Percentiles rank a stretch among this genome's conserved stretches.
Conservation (phyloP, 805 yeast species). For the Cyberlindnera samutprakarnensis region DNA sequence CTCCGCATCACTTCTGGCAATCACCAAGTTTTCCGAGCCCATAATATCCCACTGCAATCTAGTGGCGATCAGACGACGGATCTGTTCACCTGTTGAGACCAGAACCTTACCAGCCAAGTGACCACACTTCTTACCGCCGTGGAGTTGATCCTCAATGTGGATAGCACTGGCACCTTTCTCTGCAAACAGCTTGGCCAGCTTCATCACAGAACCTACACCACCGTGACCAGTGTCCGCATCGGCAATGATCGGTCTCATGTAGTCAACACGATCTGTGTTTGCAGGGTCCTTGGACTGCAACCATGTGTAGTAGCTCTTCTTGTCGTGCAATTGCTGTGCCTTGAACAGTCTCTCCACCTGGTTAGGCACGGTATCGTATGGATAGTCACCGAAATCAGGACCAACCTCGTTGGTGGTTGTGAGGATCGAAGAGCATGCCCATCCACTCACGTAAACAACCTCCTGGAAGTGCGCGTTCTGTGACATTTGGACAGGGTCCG, state of each 20-base stretch:
- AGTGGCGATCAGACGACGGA: slow-evolving; percentile 47
- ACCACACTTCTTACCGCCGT: slow-evolving; percentile 62
- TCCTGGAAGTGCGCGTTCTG: slow-evolving; percentile 47
- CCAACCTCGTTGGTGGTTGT: slow-evolving; percentile 57
- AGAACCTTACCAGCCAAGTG: slow-evolving; percentile 55
- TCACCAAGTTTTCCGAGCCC: slow-evolving; percentile 49
- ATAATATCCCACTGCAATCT: slow-evolving; percentile 59
- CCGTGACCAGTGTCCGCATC: slow-evolving; percentile 68
- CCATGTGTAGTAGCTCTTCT: slow-evolving; percentile 38
- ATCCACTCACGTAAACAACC: slow-evolving; percentile 50
- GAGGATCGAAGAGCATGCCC: slow-evolving; percentile 51
- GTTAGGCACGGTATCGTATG: slow-evolving; percentile 63
- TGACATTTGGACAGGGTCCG: slow-evolving; percentile 57
- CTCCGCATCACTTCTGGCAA: slow-evolving; percentile 57
- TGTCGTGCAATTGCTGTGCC: slow-evolving; percentile 52
- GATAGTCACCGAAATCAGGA: slow-evolving; percentile 64
- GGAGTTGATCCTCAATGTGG: slow-evolving; percentile 56
- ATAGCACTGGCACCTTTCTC: slow-evolving; percentile 63
- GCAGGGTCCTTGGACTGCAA: slow-evolving; percentile 12
- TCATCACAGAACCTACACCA: slow-evolving; percentile 55
- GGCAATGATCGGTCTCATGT: slow-evolving; percentile 54
- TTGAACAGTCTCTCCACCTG: slow-evolving; percentile 53
- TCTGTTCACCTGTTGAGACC: slow-evolving; percentile 51
- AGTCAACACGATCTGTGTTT: slow-evolving; percentile 31
- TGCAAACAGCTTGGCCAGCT: slow-evolving; percentile 57